Evolutionary conservation across 257 asterid genomes (phyloP), one percentile per base, ranked within the genome.

Genomic region (Datura wrightii): DNA sequence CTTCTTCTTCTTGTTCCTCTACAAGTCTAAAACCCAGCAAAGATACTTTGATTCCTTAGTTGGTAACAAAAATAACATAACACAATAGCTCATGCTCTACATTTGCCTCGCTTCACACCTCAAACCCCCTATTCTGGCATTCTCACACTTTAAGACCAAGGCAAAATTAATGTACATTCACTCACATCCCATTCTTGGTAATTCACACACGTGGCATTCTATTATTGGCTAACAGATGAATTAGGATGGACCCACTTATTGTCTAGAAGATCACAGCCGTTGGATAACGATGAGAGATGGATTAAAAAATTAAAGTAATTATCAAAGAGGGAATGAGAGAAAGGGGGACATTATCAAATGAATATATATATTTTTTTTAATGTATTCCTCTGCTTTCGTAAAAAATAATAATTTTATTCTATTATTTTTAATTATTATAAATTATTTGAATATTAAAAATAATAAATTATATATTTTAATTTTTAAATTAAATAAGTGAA

Each of bases 1-100:
- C 66, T 82, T 69, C 70, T 78, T 78, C 78, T 18, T 56, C 74
- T 44, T 70, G 59, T 37, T 41, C 46, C 60, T 15, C 81, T 50
- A 66, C 60, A 48, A 54, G 70, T 60, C 80, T 89, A 58, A 80
- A 80, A 80, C 84, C 86, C 82, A 76, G 83, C 80, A 54, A 83
- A 86, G 89, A 88, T 83, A 67, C 92, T 84, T 86, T 87, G 86
- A 82, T 87, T 85, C 82, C 86, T 78, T 83, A 90, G 87, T 85
- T 85, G 85, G 89, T 83, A 88, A 88, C 79, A 70, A 81, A 83
- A 54, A 85, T 85, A 85, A 82, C 34, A 42, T 36, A 72, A 62
- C 83, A 82, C 84, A 85, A 19, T 42, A 62, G 65, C 86, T 85
- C 72, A 36, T 11, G 54, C 85, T 67, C 85, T 86, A 80, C 85